Conservation (phyloP, 2,329 filamentous ascomycete species). For the Xylariaceae sp. region DNA sequence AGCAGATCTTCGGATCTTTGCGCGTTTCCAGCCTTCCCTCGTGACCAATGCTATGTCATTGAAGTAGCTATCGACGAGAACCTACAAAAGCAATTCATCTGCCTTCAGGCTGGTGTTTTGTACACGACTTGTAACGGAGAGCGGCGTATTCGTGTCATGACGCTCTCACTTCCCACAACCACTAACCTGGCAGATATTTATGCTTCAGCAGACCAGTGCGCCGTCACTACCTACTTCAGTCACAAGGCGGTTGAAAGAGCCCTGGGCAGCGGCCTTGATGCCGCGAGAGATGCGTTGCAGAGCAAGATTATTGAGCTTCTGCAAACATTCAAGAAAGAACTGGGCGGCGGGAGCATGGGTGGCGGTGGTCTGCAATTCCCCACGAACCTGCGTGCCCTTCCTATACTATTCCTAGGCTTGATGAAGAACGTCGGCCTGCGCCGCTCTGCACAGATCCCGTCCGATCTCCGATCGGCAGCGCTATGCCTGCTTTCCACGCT, state of each 20-base stretch:
- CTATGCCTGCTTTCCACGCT: constrained; percentile 92
- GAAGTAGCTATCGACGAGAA: constrained; percentile 98
- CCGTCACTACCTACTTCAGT: constrained; percentile 89
- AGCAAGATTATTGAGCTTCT: constrained; percentile 88
- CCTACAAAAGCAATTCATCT: constrained; percentile 85
- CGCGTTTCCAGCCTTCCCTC: constrained; percentile 94
- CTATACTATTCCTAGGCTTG: constrained; percentile 84
- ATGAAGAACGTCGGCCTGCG: constrained; percentile 95
- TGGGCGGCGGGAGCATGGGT: constrained; percentile 92
- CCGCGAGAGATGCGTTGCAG: constrained; percentile 85
- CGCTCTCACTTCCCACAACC: constrained; percentile 86
- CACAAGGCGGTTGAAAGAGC: constrained; percentile 96
- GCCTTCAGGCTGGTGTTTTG: constrained; percentile 87
- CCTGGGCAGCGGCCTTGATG: constrained; percentile 79
- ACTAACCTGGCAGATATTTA: constrained; percentile 87
- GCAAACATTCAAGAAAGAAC: constrained; percentile 93
- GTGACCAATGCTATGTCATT: constrained; percentile 95
- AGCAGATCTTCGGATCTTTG: constrained; percentile 96
- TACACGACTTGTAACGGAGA: constrained; percentile 98
- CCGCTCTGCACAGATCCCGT: constrained; percentile 89
- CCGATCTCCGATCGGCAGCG: constrained; percentile 87
- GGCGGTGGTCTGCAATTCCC: constrained; percentile 88
- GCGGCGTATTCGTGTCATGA: constrained; percentile 90
- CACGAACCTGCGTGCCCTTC: constrained; percentile 81
- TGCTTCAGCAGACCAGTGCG: constrained; percentile 89